These are phyloP conservation scores for Colletotrichum godetiae DNA, from an alignment of 2,329 filamentous ascomycete genomes.

Conservation along the genomic window DNA sequence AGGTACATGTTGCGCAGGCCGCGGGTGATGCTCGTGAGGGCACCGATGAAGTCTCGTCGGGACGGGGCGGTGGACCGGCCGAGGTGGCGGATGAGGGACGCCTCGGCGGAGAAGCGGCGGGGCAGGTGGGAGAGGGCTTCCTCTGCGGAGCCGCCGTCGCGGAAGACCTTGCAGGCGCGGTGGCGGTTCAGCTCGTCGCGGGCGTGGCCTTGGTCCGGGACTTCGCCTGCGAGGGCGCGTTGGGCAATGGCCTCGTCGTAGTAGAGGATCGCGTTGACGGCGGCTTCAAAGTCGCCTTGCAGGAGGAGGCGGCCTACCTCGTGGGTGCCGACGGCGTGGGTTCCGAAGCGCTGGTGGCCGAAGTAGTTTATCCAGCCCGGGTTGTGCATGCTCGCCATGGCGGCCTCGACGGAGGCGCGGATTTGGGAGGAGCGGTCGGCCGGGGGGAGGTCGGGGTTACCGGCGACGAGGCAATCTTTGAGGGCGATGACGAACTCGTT, in stretches of 20 bases:
- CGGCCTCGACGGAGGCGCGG: constrained; percentile 57
- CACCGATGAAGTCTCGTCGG: constrained; percentile 80
- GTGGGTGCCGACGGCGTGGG: constrained; percentile 87
- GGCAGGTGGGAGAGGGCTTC: constrained; percentile 78
- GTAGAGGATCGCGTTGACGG: constrained; percentile 80
- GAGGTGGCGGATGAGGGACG: constrained; percentile 82
- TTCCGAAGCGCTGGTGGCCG: constrained; percentile 96
- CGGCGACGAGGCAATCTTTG: constrained; percentile 79
- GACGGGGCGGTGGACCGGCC: constrained; percentile 53
- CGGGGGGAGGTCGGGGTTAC: constrained; percentile 14
- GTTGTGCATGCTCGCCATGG: constrained; percentile 74
- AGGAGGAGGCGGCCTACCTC: constrained; percentile 87
- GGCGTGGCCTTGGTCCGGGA: constrained; percentile 62
- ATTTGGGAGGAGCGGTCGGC: constrained; percentile 41
- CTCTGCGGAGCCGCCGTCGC: constrained; percentile 64
- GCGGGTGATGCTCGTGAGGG: constrained; percentile 82
- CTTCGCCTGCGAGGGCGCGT: constrained; percentile 48
- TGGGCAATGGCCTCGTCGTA: constrained; percentile 74
- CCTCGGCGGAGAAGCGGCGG: constrained; percentile 84
- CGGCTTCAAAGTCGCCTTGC: constrained; percentile 81
- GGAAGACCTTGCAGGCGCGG: constrained; percentile 80
- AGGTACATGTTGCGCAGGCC: constrained; percentile 93
- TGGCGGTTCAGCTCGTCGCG: constrained; percentile 85
- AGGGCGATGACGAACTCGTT: constrained; percentile 96
- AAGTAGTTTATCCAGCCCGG: constrained; percentile 98